Percentiles rank a stretch among this genome's conserved stretches.
These are phyloP conservation scores for Exophiala mesophila DNA, from an alignment of 2,329 filamentous ascomycete genomes.

Conservation along the genomic window DNA sequence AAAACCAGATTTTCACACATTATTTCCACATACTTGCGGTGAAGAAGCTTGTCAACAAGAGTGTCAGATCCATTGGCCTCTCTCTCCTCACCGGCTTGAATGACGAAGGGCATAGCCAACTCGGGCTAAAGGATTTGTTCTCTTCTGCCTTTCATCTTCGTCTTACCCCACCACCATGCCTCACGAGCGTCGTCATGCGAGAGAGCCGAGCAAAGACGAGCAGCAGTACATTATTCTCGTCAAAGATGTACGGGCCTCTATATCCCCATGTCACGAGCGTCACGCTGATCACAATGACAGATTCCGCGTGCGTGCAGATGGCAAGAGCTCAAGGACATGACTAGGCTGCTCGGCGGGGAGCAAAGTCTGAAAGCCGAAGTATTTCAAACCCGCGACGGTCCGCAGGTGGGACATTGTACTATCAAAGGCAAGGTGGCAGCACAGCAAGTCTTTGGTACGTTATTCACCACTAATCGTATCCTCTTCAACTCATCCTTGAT, in stretches of 20 bases:
- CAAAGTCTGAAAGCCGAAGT: conserved; percentile 22
- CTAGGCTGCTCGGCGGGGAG: conserved; percentile 16
- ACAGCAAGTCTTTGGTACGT: conserved; percentile 19
- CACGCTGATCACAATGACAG: conserved; percentile 9
- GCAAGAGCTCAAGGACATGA: conserved; percentile 28
- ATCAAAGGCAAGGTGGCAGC: conserved; percentile 19
- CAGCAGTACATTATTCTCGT: conserved; percentile 25
- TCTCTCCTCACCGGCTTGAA: conserved; percentile 11
- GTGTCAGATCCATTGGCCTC: conserved; percentile 18
- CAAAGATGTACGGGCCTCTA: conserved; percentile 18
- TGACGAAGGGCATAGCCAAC: conserved; percentile 3
- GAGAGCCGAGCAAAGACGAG: conserved; percentile 15
- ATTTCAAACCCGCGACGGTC: conserved; percentile 15
- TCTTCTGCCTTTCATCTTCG: neutral
- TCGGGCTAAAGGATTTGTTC: neutral
- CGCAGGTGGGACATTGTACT: conserved; percentile 21
- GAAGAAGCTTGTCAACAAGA: conserved; percentile 22
- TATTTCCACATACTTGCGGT: conserved; percentile 18
- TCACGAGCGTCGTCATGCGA: conserved; percentile 12
- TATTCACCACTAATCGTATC: neutral
- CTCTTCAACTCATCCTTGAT: neutral
- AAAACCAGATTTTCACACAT: conserved; percentile 19
- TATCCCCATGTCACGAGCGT: neutral
- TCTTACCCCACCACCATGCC: conserved; percentile 10
- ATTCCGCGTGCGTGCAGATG: conserved; percentile 26